A percentile compares a stretch with the other conserved stretches of the same genome.
Conservation (phyloP, 1,284 basidiomycete genomes). For the Tetrapyrgos nigripes region DNA sequence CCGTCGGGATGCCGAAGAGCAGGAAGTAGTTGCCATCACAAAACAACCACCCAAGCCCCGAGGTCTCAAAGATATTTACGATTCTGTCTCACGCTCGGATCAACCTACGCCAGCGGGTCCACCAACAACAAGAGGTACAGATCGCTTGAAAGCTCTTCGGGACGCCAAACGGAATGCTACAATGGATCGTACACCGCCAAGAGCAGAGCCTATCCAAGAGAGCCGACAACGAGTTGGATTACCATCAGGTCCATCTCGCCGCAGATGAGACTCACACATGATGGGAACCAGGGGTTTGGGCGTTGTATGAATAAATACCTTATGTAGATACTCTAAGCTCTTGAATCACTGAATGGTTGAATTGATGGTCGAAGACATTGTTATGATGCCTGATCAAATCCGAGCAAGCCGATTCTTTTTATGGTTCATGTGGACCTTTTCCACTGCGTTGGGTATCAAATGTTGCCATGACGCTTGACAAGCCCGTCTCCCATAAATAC, state of each 20-base stretch:
- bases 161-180: slow-evolving; percentile 53
- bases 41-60: slow-evolving; percentile 23
- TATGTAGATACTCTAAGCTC: not conserved
- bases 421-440: not conserved
- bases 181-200: not conserved
- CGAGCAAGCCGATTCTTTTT: slow-evolving; percentile 2
- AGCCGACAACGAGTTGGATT: slow-evolving; percentile 10
- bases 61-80: slow-evolving; percentile 46
- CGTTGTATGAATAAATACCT: too few relatives aligned
- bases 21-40: slow-evolving; percentile 6
- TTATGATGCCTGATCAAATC: not conserved
- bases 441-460: slow-evolving; percentile 12
- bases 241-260: slow-evolving; percentile 9
- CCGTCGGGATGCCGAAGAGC: slow-evolving; percentile 22
- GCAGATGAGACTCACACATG: not conserved
- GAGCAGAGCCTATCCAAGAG: not conserved
- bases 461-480: slow-evolving; percentile 14
- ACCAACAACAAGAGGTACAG: slow-evolving; percentile 40
- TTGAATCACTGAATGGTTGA: not conserved
- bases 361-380: not conserved
- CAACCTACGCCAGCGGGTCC: not conserved
- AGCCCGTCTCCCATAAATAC: slow-evolving; percentile 17
- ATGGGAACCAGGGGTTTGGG: not conserved
- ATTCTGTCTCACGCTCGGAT: slow-evolving; percentile 27
- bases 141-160: slow-evolving; percentile 58